Evolutionary conservation across 352 stramenopile species (phyloP).

Genomic region (Phytophthora boehmeriae): DNA sequence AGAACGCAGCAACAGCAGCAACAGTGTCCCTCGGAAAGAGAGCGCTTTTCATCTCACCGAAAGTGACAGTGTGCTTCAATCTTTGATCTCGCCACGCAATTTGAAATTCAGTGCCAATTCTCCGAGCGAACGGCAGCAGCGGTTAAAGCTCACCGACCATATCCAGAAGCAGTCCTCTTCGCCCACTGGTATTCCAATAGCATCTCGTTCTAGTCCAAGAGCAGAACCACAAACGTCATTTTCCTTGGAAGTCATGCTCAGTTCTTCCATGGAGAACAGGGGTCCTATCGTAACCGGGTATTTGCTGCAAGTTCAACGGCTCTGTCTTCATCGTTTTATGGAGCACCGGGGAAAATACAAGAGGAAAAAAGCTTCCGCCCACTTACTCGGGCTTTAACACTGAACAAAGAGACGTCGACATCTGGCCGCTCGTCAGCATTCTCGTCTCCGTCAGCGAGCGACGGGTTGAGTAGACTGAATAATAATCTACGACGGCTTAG

Average conservation of each 20-base stretch:
- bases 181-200: slow-evolving; percentile 19
- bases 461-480: slow-evolving; percentile 11
- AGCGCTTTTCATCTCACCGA: slow-evolving; percentile 23
- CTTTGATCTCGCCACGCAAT: slow-evolving; percentile 45
- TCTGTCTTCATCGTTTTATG: slow-evolving; percentile 13
- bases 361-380: slow-evolving; percentile 31
- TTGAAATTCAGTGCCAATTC: slow-evolving; percentile 20
- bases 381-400: slow-evolving; percentile 35
- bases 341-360: slow-evolving; percentile 27
- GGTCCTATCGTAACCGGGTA: slow-evolving; percentile 13
- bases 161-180: slow-evolving; percentile 2
- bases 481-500: slow-evolving; percentile 28
- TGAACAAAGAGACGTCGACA: slow-evolving; percentile 29
- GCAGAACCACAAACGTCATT: slow-evolving; percentile 16
- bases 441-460: slow-evolving; percentile 20
- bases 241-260: slow-evolving; percentile 30
- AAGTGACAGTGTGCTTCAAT: slow-evolving; percentile 43
- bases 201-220: slow-evolving; percentile 17
- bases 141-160: slow-evolving; percentile 2
- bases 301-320: slow-evolving; percentile 5
- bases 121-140: slow-evolving; percentile 8
- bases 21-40: slow-evolving; percentile 22
- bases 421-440: slow-evolving; percentile 15
- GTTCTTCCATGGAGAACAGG: slow-evolving; percentile 22
- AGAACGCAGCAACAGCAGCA: slow-evolving; percentile 30